These are phyloP conservation scores for Cordyceps cateniannulata DNA, from an alignment of 2,329 filamentous ascomycete species.

Conservation along the genomic window DNA sequence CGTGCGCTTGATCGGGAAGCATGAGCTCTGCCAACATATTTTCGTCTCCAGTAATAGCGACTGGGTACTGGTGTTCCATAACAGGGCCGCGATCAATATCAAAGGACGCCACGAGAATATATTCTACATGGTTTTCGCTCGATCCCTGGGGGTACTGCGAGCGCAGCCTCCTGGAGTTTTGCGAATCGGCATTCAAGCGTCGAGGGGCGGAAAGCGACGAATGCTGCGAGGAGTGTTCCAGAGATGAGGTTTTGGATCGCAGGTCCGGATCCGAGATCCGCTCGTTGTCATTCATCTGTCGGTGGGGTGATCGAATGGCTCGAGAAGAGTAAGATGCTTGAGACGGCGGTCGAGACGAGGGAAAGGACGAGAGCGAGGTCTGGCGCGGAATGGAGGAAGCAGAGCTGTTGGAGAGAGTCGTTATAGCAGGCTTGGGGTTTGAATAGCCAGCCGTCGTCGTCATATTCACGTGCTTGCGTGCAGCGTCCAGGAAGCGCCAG, in stretches of 20 bases:
- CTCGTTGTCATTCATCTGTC: slow-evolving; percentile 44
- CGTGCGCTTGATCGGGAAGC: slow-evolving; percentile 94
- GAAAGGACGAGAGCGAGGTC: slow-evolving; percentile 60
- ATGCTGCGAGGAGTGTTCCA: slow-evolving; percentile 55
- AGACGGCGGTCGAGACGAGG: slow-evolving; percentile 51
- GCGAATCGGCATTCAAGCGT: slow-evolving; percentile 43
- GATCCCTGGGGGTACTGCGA: slow-evolving; percentile 72
- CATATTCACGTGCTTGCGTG: slow-evolving; percentile 22
- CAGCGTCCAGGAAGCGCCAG: neutral
- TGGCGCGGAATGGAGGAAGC: slow-evolving; percentile 24
- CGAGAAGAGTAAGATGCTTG: slow-evolving; percentile 50
- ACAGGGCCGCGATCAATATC: slow-evolving; percentile 93
- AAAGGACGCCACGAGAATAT: slow-evolving; percentile 94
- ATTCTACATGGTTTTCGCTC: slow-evolving; percentile 91
- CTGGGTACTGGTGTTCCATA: slow-evolving; percentile 97
- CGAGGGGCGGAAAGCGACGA: slow-evolving; percentile 50
- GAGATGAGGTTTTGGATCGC: slow-evolving; percentile 54
- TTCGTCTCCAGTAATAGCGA: slow-evolving; percentile 92
- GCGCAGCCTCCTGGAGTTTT: slow-evolving; percentile 51
- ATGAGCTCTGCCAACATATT: slow-evolving; percentile 98
- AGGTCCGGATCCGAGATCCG: slow-evolving; percentile 53
- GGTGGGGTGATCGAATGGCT: slow-evolving; percentile 50
- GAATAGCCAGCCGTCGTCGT: slow-evolving; percentile 37
- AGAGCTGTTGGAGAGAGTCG: slow-evolving; percentile 27
- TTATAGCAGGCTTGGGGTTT: slow-evolving; percentile 32